These are phyloP conservation scores for Physcia stellaris DNA, from an alignment of 495 filamentous ascomycete genomes.

Conservation along the genomic window DNA sequence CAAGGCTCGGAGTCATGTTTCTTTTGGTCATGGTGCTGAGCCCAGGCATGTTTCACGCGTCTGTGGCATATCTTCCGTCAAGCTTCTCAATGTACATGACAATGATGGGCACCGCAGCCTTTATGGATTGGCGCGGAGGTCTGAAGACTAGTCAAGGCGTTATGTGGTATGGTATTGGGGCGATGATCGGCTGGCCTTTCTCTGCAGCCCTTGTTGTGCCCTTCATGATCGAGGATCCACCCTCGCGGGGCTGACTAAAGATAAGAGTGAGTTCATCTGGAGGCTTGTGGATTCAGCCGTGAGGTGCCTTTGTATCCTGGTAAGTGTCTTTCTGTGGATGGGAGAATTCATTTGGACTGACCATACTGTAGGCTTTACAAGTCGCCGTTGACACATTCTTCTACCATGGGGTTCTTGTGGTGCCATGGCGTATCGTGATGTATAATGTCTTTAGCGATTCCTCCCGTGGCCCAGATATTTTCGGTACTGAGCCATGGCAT, in stretches of 20 bases:
- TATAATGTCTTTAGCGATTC: constrained; percentile 85
- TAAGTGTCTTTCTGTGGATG: constrained; percentile 44
- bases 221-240: constrained; percentile 65
- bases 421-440: constrained; percentile 82
- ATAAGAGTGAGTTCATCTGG: constrained; percentile 38
- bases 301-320: constrained; percentile 52
- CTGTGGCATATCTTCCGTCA: constrained; percentile 75
- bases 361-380: constrained; percentile 35
- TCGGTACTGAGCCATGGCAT: constrained; percentile 92
- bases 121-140: constrained; percentile 71
- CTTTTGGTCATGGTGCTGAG: constrained; percentile 59
- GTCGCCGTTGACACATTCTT: constrained; percentile 62
- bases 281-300: constrained; percentile 53
- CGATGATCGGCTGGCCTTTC: constrained; percentile 92
- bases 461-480: constrained; percentile 76
- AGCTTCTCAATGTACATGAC: constrained; percentile 95
- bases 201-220: constrained; percentile 70
- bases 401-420: constrained; percentile 61
- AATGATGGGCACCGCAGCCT: constrained; percentile 74
- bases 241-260: constrained; percentile 44
- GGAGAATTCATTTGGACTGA: no score
- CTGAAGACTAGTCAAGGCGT: constrained; percentile 69
- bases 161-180: constrained; percentile 84
- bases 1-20: constrained; percentile 72
- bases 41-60: constrained; percentile 88